phyloP scores from a whole-genome alignment of 805 yeast genomes.

The Maudiozyma serrabonitensis region DNA sequence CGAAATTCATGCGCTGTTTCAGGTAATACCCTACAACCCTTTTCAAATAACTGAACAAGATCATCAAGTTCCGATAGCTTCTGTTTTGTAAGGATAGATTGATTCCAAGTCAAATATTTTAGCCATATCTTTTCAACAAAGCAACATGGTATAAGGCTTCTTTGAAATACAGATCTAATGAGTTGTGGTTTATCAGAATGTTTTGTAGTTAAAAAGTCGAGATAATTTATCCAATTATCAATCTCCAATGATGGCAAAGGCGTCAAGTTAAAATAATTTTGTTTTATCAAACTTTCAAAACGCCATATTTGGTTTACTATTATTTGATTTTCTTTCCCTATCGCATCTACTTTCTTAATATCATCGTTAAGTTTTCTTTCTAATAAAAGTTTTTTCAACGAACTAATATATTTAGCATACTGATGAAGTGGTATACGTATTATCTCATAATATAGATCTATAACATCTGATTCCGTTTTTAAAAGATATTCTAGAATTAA shows the following conservation, averaged over 20 bases:
- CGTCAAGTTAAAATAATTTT: constrained; percentile 45
- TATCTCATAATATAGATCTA: constrained; percentile 36
- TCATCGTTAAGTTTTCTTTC: constrained; percentile 1
- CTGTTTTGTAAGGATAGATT: background rate
- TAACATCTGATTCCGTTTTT: constrained; percentile 29
- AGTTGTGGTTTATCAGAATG: constrained; percentile 20
- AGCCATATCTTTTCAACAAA: constrained; percentile 56
- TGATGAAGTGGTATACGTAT: constrained; percentile 70
- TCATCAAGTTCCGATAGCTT: background rate
- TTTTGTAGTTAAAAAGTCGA: constrained; percentile 41
- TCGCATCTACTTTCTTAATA: constrained; percentile 30
- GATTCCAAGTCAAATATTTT: constrained; percentile 44
- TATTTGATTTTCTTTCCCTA: constrained; percentile 35
- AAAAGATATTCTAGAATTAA: constrained; percentile 53
- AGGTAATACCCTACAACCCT: constrained; percentile 40
- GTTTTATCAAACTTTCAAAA: constrained; percentile 56
- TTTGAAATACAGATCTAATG: constrained; percentile 48
- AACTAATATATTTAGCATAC: constrained; percentile 65
- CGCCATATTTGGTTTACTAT: constrained; percentile 57
- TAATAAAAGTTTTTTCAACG: constrained; percentile 30
- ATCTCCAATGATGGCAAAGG: constrained; percentile 37
- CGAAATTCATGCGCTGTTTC: constrained; percentile 13
- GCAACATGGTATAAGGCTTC: constrained; percentile 66
- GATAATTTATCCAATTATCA: constrained; percentile 52
- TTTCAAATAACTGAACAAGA: constrained; percentile 38